Base-by-base conservation (phyloP, 2,329 filamentous ascomycete species). In the Pleurostoma richardsiae region DNA sequence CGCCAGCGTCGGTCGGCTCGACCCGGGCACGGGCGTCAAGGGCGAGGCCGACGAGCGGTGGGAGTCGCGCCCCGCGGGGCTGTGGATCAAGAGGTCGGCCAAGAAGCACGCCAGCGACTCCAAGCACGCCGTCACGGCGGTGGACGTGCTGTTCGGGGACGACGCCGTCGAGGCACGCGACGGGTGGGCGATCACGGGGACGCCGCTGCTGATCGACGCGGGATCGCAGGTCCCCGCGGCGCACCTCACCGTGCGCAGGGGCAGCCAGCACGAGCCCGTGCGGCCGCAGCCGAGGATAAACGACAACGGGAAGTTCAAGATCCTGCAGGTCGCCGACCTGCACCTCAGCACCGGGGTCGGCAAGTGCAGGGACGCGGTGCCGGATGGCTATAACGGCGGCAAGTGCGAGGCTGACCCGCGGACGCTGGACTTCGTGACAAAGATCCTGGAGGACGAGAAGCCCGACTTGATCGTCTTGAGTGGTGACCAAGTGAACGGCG, bases 401-500 rank as follows among this genome's bases (percentile, higher is more conserved):
- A 81, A 83, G 56, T 99, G 94, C 65, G 89, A 96, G 60, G 94
- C 94, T 2, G 94, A 99, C 62, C 84, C 90, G 11, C 80, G 92
- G 52, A 97, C 94, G 1, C 71, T 97, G 49, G 90, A 96, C 45
- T 99, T 97, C 62, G 80, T 97, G 41, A 81, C 80, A 52, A 83
- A 78, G 56, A 76, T 97, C 10, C 72, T 99, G 28, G 91, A 96
- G 54, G 87, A 96, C 45, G 94, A 99, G 71, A 91, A 89, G 64
- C 94, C 94, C 0, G 90, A 99, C 59, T 71, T 99, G 54, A 89
- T 97, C 3, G 83, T 99, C 4, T 72, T 99, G 40, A 94, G 87
- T 53, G 94, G 94, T 42, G 94, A 99, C 60, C 91, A 97, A 65
- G 86, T 97, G 48, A 97, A 99, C 57, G 94, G 94, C 43, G 92